Conservation (phyloP, 331 rosid species). For the Quercus tomentella region DNA sequence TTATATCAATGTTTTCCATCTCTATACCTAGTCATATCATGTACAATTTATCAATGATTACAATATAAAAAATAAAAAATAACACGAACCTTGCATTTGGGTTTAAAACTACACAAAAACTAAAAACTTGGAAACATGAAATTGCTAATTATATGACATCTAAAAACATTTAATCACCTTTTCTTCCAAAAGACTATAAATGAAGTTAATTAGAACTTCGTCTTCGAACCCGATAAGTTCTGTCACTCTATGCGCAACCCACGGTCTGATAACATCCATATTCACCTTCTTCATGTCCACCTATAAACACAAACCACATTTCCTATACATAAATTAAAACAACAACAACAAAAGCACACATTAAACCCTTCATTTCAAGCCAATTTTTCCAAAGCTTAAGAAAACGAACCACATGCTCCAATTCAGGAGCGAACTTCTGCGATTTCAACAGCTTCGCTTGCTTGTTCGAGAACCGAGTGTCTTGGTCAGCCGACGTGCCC, state of each 20-base stretch:
- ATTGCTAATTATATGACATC: neutral
- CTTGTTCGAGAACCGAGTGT: constrained; percentile 96
- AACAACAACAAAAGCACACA: neutral
- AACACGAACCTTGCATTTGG: neutral
- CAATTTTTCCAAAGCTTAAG: neutral
- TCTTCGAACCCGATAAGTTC: constrained; percentile 99
- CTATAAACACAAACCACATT: constrained; percentile 37
- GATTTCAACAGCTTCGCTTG: constrained; percentile 93
- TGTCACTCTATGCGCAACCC: constrained; percentile 86
- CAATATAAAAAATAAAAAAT: neutral
- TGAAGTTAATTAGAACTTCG: constrained; percentile 96
- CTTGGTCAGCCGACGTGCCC: constrained; percentile 99
- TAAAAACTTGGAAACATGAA: neutral
- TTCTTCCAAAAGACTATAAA: constrained; percentile 84
- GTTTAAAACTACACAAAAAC: neutral
- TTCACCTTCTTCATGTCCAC: constrained; percentile 93
- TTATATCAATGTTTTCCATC: neutral
- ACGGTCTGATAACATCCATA: constrained; percentile 85
- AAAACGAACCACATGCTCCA: constrained; percentile 83
- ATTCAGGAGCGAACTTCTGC: constrained; percentile 89
- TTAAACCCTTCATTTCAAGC: neutral
- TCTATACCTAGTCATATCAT: neutral
- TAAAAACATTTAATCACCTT: constrained; percentile 50
- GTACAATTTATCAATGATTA: neutral
- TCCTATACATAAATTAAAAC: constrained; percentile 17